Conservation (phyloP, 306 rosid species). For the Alnus glutinosa region DNA sequence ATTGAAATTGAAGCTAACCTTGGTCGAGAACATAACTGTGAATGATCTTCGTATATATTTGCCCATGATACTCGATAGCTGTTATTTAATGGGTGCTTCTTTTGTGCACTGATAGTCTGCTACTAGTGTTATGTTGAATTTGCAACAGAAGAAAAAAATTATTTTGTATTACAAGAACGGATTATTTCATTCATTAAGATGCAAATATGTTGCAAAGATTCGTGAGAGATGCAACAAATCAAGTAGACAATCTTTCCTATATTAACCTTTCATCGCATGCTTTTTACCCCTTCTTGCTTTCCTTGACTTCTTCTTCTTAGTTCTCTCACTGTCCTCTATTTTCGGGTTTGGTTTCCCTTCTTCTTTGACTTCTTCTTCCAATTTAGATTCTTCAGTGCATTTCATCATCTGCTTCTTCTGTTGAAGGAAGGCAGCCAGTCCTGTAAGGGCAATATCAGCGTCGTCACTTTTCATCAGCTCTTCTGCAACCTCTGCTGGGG, state of each 20-base stretch:
- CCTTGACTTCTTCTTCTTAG: not conserved
- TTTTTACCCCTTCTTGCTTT: not conserved
- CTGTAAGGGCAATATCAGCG: constrained; percentile 12
- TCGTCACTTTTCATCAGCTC: constrained; percentile 39
- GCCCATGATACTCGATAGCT: too few species aligned
- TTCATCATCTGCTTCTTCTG: constrained; percentile 30
- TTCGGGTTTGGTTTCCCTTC: constrained; percentile 1
- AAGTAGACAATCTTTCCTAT: not conserved
- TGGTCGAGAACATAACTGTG: too few species aligned
- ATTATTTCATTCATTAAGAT: not conserved
- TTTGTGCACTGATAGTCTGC: too few species aligned
- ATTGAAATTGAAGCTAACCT: too few species aligned
- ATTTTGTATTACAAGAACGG: not conserved
- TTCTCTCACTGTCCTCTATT: too few species aligned
- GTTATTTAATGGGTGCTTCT: too few species aligned
- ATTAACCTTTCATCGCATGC: not conserved
- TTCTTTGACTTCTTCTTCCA: constrained; percentile 5
- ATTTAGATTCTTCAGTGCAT: not conserved
- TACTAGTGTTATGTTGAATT: not conserved
- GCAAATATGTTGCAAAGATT: not conserved
- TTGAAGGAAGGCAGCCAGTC: constrained; percentile 24
- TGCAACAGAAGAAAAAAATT: not conserved
- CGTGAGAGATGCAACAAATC: not conserved
- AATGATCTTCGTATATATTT: too few species aligned
- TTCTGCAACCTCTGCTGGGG: constrained; percentile 42